phyloP scores from a whole-genome alignment of 805 yeast species.

The Lachancea quebecensis region DNA sequence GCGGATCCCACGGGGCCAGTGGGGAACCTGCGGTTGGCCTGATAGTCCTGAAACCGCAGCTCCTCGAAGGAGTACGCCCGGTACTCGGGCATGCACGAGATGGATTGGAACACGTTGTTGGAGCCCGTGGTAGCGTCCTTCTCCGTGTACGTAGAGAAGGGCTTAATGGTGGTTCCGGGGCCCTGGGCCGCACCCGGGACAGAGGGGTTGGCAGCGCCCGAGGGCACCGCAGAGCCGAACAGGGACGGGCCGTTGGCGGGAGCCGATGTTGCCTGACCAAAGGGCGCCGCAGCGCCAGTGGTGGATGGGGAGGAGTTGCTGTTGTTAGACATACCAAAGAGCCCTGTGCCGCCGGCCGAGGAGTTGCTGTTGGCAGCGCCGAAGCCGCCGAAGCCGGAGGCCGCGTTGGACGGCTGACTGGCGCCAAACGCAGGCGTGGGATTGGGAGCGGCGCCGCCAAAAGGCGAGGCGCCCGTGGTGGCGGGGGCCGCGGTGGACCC shows the following conservation, averaged over 20 bases:
- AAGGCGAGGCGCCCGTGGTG: conserved; percentile 28
- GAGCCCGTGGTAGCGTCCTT: conserved; percentile 57
- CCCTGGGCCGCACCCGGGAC: conserved; percentile 22
- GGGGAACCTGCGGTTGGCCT: conserved; percentile 41
- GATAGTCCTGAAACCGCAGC: conserved; percentile 81
- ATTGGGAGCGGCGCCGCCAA: conserved; percentile 27
- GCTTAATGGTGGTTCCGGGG: conserved; percentile 66
- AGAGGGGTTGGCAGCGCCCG: conserved; percentile 5
- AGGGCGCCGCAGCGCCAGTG: conserved; percentile 12
- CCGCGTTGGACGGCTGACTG: conserved; percentile 24
- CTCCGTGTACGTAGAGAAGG: conserved; percentile 64
- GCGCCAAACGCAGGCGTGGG: conserved; percentile 35
- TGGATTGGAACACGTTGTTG: conserved; percentile 58
- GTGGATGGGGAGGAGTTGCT: conserved; percentile 11
- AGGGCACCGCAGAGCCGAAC: conserved; percentile 21
- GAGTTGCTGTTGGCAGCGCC: conserved; percentile 12
- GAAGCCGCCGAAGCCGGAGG: conserved; percentile 32
- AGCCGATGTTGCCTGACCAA: conserved; percentile 24
- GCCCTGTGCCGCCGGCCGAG: conserved; percentile 16
- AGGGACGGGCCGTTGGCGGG: conserved; percentile 11
- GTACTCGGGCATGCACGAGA: conserved; percentile 88
- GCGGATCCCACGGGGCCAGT: conserved; percentile 23
- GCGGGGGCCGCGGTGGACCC: conserved; percentile 15
- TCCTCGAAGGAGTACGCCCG: conserved; percentile 78
- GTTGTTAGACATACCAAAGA: conserved; percentile 27